These are phyloP conservation scores for Platanthera zijinensis DNA, from an alignment of 106 monocot species.

Conservation along the genomic window DNA sequence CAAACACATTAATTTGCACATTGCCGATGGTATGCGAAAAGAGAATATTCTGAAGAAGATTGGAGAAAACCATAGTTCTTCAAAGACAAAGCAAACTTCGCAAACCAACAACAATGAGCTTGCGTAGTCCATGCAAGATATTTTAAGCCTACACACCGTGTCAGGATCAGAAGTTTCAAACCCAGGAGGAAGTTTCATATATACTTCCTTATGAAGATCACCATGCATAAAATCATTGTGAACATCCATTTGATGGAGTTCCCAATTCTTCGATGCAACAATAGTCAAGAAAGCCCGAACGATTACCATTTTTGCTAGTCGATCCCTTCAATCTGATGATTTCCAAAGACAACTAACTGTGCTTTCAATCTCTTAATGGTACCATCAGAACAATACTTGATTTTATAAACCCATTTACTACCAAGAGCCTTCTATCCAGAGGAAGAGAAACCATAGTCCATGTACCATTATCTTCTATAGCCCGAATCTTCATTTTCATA, in stretches of 20 bases:
- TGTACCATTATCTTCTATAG: not conserved
- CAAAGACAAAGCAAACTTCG: not conserved
- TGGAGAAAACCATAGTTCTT: not conserved
- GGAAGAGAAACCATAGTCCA: not conserved
- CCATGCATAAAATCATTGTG: not conserved
- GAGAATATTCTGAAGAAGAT: not conserved
- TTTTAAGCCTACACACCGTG: not conserved
- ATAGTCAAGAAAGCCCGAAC: not conserved
- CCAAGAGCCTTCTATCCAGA: not conserved
- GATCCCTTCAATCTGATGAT: not conserved
- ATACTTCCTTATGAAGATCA: not conserved
- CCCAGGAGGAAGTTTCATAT: not conserved
- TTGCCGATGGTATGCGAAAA: not conserved
- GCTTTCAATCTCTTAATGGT: not conserved
- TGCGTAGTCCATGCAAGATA: not conserved
- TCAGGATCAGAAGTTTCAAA: not conserved
- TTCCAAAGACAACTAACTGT: not conserved
- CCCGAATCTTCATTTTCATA: not conserved
- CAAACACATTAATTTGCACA: not conserved
- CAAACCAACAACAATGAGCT: not conserved
- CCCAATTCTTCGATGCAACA: not conserved
- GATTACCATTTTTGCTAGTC: not conserved
- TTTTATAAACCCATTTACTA: conserved; percentile 4
- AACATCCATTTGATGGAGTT: not conserved
- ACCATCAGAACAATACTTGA: not conserved